Evolutionary conservation across 192 early-diverging fungal genomes (phyloP).

Genomic region (Entophlyctis luteolus): DNA sequence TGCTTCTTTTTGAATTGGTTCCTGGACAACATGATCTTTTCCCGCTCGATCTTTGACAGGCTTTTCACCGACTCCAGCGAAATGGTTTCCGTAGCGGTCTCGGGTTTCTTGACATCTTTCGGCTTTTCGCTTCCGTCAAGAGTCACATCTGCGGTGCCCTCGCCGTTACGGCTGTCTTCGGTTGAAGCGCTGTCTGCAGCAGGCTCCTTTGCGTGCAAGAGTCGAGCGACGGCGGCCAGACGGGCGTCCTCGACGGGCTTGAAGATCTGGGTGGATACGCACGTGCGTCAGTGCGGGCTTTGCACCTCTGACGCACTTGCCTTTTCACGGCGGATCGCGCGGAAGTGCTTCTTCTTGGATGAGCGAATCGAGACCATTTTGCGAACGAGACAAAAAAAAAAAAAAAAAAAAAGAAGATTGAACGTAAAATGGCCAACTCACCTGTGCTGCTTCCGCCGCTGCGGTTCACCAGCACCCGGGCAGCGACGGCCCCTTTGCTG

Average conservation of each 20-base stretch:
- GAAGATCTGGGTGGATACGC: conserved; percentile 12
- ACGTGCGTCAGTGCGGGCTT: neutral
- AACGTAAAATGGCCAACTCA: too few species aligned
- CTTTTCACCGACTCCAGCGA: too few species aligned
- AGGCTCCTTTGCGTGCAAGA: conserved; percentile 1
- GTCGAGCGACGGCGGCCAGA: neutral
- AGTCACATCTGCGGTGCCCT: neutral
- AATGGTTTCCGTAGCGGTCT: neutral
- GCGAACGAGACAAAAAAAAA: conserved; percentile 11
- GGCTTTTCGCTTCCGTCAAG: neutral
- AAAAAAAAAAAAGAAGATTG: conserved; percentile 14
- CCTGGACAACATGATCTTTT: conserved; percentile 21
- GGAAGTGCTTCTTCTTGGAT: conserved; percentile 13
- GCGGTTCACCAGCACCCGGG: too few species aligned
- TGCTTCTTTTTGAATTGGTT: conserved; percentile 29
- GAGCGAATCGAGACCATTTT: conserved; percentile 23
- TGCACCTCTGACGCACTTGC: too few species aligned
- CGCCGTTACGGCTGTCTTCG: neutral
- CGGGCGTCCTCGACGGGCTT: conserved; percentile 31
- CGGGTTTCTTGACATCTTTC: neutral
- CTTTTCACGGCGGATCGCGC: conserved; percentile 18
- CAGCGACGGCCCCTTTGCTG: too few species aligned
- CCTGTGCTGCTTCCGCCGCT: too few species aligned
- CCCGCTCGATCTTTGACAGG: conserved; percentile 6
- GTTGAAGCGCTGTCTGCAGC: neutral